Evolutionary conservation across 1,284 basidiomycete species (phyloP).

Genomic region (Athelia psychrophila): DNA sequence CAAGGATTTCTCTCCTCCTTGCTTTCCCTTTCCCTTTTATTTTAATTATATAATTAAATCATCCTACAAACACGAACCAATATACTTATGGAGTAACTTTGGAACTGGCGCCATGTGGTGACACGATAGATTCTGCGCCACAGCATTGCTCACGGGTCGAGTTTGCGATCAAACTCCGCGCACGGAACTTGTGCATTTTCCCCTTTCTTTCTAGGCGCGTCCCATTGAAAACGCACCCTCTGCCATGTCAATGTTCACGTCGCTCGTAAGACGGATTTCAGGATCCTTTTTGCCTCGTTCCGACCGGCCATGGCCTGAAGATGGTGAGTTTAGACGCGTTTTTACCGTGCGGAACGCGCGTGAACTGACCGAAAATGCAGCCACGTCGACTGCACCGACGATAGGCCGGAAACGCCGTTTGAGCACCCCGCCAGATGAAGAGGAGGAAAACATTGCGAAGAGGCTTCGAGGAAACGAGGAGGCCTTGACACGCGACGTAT

Average conservation of each 20-base stretch:
- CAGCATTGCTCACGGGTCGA: no score
- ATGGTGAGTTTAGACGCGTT: conserved; percentile 45
- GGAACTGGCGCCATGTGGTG: no score
- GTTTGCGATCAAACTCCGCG: no score
- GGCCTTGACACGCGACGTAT: conserved; percentile 14
- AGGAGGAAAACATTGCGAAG: conserved; percentile 43
- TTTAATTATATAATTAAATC: no score
- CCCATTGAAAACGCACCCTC: not conserved
- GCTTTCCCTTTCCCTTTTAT: no score
- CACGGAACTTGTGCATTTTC: not conserved
- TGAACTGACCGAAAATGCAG: conserved; percentile 30
- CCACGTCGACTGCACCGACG: conserved; percentile 70
- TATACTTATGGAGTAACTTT: no score
- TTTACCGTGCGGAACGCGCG: conserved; percentile 8
- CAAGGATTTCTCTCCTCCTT: no score
- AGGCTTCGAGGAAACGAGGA: conserved; percentile 35
- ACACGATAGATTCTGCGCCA: no score
- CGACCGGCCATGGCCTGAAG: conserved; percentile 72
- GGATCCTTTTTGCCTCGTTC: conserved; percentile 65
- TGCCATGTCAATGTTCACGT: conserved; percentile 47
- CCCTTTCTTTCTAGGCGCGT: not conserved
- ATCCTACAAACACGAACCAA: no score
- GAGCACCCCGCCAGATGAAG: conserved; percentile 49
- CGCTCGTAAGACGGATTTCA: conserved; percentile 67
- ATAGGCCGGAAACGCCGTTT: conserved; percentile 63